Evolutionary conservation across 352 stramenopile genomes (phyloP), one percentile per base, ranked within the genome.

Genomic region (Phytophthora citricola): DNA sequence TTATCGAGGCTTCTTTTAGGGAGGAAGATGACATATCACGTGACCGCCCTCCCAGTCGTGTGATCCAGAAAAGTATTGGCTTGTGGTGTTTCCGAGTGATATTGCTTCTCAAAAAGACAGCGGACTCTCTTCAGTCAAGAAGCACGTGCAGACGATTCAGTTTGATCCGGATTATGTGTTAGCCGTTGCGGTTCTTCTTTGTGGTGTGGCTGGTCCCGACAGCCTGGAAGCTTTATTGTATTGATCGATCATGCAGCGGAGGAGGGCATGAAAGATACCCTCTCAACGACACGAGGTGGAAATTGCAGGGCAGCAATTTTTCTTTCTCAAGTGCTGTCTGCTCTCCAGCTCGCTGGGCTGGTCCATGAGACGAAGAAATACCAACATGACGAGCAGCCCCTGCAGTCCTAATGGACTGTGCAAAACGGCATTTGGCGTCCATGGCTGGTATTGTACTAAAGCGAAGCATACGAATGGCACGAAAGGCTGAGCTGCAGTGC

Each of bases 31-130:
- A 76, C 27, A 48, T 74, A 43, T 11, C 58, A 24, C 71, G 68
- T 54, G 71, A 75, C 24, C 71, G 55, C 26, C 38, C 53, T 53
- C 54, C 66, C 8, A 78, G 63, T 48, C 57, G 50, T 34, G 43
- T 71, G 20, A 50, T 71, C 1, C 58, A 77, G 39, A 80, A 76
- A 32, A 81, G 54, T 48, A 78, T 85, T 43, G 79, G 69, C 15
- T 63, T 94, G 14, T 94, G 85, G 87, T 90, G 73, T 41, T 81
- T 94, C 29, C 87, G 87, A 9, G 40, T 93, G 20, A 73, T 94
- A 20, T 66, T 94, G 31, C 62, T 93, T 5, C 64, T 94, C 26
- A 94, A 94, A 66, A 91, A 57, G 85, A 92, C 24, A 88, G 71
- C 24, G 87, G 85, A 9, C 46, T 92, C 20, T 83, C 89, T 39